Conservation (phyloP, 257 asterid genomes). For the Handroanthus guayacan region DNA sequence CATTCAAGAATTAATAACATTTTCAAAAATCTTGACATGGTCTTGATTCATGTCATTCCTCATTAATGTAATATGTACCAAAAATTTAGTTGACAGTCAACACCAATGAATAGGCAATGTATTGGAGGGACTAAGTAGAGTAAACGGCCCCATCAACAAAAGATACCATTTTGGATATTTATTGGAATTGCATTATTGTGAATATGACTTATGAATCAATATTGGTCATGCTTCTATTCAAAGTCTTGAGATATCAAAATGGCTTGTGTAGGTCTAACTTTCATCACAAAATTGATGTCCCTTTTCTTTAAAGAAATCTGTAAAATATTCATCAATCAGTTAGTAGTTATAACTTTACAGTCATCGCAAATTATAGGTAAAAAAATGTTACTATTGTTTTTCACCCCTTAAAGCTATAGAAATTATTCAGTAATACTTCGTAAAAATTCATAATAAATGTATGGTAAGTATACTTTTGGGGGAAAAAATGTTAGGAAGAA, state of each 20-base stretch:
- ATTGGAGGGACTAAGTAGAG: slow-evolving; percentile 24
- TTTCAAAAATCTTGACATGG: slow-evolving; percentile 8
- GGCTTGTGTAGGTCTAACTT: background rate
- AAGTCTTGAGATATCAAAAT: slow-evolving; percentile 8
- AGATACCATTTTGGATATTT: slow-evolving; percentile 8
- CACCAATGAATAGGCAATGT: slow-evolving; percentile 38
- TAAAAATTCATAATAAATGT: background rate
- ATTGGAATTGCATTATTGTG: slow-evolving; percentile 37
- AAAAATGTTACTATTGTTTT: background rate
- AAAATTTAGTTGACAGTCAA: slow-evolving; percentile 36
- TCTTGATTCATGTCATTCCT: background rate
- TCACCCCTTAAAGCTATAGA: background rate
- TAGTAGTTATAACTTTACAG: slow-evolving; percentile 1
- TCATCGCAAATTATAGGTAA: slow-evolving; percentile 23
- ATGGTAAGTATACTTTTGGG: slow-evolving; percentile 19
- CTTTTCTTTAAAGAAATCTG: slow-evolving; percentile 28
- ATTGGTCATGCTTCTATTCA: slow-evolving; percentile 32
- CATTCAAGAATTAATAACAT: background rate
- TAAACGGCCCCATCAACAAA: slow-evolving; percentile 31
- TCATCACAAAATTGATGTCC: slow-evolving; percentile 25
- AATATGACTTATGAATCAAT: slow-evolving; percentile 37
- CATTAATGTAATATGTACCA: slow-evolving; percentile 12
- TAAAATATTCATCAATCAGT: background rate
- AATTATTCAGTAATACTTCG: background rate
- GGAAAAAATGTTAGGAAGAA: background rate